phyloP scores from a whole-genome alignment of 768 basidiomycete species.

The Pulveroboletus sp. region DNA sequence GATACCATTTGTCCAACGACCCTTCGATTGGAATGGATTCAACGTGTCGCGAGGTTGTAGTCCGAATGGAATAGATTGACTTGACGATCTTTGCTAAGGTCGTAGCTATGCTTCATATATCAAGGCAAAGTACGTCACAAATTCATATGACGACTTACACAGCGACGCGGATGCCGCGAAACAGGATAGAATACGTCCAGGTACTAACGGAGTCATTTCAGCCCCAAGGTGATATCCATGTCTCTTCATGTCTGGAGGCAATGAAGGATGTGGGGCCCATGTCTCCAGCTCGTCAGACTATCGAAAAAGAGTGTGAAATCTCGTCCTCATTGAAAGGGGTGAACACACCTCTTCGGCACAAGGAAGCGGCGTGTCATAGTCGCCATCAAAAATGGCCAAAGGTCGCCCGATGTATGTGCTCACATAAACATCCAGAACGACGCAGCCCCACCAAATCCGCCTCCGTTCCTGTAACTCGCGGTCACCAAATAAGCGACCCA shows the following conservation, averaged over 20 bases:
- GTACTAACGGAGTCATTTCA: slow-evolving; percentile 25
- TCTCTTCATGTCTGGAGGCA: slow-evolving; percentile 29
- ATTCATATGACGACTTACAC: slow-evolving; percentile 42
- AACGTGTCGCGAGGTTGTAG: slow-evolving; percentile 48
- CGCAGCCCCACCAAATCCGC: slow-evolving; percentile 75
- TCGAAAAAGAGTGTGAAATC: slow-evolving; percentile 11
- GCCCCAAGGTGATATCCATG: slow-evolving; percentile 23
- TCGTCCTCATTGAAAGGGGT: background rate
- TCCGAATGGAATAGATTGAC: slow-evolving; percentile 63
- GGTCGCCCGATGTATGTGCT: slow-evolving; percentile 78
- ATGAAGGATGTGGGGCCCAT: slow-evolving; percentile 42
- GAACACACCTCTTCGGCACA: slow-evolving; percentile 49
- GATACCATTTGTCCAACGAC: slow-evolving; percentile 67
- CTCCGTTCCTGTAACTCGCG: slow-evolving; percentile 66
- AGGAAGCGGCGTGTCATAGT: slow-evolving; percentile 71
- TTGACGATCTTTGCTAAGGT: slow-evolving; percentile 68
- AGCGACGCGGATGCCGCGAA: slow-evolving; percentile 70
- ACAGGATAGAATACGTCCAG: slow-evolving; percentile 60
- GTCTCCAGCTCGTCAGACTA: slow-evolving; percentile 63
- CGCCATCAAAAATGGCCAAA: slow-evolving; percentile 65
- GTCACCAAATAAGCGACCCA: slow-evolving; percentile 53
- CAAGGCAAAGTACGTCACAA: background rate
- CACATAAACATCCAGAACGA: slow-evolving; percentile 75
- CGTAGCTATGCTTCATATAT: slow-evolving; percentile 42
- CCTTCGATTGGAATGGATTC: slow-evolving; percentile 58